These are phyloP conservation scores for Thelonectria blattea DNA, from an alignment of 2,329 filamentous ascomycete genomes.

Conservation along the genomic window DNA sequence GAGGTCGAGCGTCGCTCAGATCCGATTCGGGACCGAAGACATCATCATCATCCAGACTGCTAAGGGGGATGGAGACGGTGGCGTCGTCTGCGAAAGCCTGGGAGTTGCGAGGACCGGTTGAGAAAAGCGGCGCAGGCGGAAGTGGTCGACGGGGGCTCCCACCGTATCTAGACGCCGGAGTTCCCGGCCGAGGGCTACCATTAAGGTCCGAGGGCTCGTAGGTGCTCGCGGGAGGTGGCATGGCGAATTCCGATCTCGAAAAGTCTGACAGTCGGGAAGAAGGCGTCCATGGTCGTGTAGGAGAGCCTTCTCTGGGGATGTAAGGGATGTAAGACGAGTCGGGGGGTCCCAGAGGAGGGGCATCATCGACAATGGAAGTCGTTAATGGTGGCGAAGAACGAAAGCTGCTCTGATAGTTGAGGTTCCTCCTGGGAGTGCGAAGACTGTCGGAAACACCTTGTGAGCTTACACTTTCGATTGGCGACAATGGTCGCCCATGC, in stretches of 20 bases:
- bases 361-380: conserved; percentile 60
- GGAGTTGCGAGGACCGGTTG: conserved; percentile 57
- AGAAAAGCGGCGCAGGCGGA: conserved; percentile 87
- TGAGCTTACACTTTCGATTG: conserved; percentile 26
- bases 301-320: conserved; percentile 55
- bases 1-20: conserved; percentile 58
- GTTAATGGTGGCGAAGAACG: conserved; percentile 53
- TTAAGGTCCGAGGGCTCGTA: conserved; percentile 92
- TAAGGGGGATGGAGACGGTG: conserved; percentile 74
- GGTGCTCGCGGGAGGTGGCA: conserved; percentile 72
- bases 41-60: conserved; percentile 66
- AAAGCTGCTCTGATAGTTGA: conserved; percentile 59
- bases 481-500: conserved; percentile 14
- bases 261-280: conserved; percentile 58
- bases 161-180: conserved; percentile 86
- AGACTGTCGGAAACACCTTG: conserved; percentile 51
- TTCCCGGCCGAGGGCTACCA: conserved; percentile 87
- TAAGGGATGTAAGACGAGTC: conserved; percentile 69
- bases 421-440: conserved; percentile 47
- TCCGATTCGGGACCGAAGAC: conserved; percentile 71
- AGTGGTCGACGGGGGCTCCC: conserved; percentile 86
- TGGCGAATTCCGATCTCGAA: conserved; percentile 49
- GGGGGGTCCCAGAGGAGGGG: conserved; percentile 65
- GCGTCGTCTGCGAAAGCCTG: conserved; percentile 68
- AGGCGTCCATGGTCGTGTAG: conserved; percentile 65